Base-by-base conservation (phyloP, 75 land plant genomes). In the Ceratopteris richardii region DNA sequence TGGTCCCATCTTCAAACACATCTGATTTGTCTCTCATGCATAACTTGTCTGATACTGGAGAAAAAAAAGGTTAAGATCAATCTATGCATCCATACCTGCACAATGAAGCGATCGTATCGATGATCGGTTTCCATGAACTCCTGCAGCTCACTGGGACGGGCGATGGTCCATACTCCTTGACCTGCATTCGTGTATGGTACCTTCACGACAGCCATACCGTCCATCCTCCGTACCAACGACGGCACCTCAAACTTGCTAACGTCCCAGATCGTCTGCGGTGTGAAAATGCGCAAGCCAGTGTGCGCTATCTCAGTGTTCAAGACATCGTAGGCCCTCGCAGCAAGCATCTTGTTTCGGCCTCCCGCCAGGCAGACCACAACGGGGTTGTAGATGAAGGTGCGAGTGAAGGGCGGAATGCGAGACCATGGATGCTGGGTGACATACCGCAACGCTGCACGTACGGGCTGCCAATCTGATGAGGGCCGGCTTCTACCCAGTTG, bases 131-230 rank as follows among this genome's bases (percentile, higher is more conserved):
- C 43, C 72, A 69, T 63, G 47, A 69, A 69, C 2, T 63, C 52
- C 18, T 47, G 23, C 26, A 69, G 68, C 22, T 69, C 71, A 2
- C 36, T 41, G 21, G 54, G 60, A 31, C 37, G 57, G 23, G 67
- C 63, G n/a, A 69, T 69, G 10, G 67, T 69, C 72, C 67, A 69
- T 17, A 69, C 72, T 2, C 72, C 72, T 37, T 62, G 57, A 9
- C 72, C 67, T 12, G 72, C 72, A 55, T 69, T 63, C 25, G 72
- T 40, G 33, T 69, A 69, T 13, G 72, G 72, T 21, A 69, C 58
- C 28, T 69, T 69, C 0, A 69, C 60, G 25, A 64, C 72, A 11
- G 72, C 72, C 29, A 69, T 52, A 11, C 72, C 68, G 3, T 67
- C 72, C 72, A 69, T 69, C 17, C 71, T 26, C 39, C 71, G 26